phyloP scores from a whole-genome alignment of 139 green algal genomes.

The Micromonas commoda region DNA sequence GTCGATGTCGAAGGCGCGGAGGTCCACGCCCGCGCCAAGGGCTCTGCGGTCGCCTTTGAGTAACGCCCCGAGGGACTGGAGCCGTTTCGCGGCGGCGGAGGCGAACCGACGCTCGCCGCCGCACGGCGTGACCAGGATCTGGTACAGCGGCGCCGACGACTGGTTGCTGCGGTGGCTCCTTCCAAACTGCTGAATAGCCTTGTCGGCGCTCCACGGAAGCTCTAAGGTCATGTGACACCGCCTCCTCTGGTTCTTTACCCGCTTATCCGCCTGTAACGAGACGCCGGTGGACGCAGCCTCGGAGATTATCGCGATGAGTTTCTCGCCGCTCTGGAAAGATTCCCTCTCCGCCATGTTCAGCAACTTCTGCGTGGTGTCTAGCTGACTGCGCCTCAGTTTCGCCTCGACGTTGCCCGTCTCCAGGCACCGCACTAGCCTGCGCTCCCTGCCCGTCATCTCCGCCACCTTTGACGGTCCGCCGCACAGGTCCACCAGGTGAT shows the following conservation, averaged over 20 bases:
- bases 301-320: constrained; percentile 83
- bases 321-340: constrained; percentile 61
- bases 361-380: no score
- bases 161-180: constrained; percentile 71
- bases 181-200: constrained; percentile 77
- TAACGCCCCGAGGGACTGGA: constrained; percentile 39
- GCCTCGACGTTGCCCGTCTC: no score
- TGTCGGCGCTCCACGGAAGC: constrained; percentile 48
- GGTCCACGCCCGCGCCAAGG: constrained; percentile 40
- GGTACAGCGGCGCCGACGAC: constrained; percentile 56
- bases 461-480: constrained; percentile 33
- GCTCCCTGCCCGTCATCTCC: constrained; percentile 44
- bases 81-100: constrained; percentile 36
- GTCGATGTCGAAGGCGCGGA: constrained; percentile 50
- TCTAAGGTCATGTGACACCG: constrained; percentile 37
- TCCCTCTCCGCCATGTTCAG: constrained; percentile 74
- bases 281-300: constrained; percentile 79
- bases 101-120: constrained; percentile 55
- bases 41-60: constrained; percentile 47
- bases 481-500: constrained; percentile 50
- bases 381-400: no score
- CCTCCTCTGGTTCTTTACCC: constrained; percentile 25
- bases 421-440: constrained; percentile 11
- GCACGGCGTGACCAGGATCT: constrained; percentile 51
- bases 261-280: constrained; percentile 65